Conservation (phyloP, 495 filamentous ascomycete genomes). For the Astrothelium macrocarpum region DNA sequence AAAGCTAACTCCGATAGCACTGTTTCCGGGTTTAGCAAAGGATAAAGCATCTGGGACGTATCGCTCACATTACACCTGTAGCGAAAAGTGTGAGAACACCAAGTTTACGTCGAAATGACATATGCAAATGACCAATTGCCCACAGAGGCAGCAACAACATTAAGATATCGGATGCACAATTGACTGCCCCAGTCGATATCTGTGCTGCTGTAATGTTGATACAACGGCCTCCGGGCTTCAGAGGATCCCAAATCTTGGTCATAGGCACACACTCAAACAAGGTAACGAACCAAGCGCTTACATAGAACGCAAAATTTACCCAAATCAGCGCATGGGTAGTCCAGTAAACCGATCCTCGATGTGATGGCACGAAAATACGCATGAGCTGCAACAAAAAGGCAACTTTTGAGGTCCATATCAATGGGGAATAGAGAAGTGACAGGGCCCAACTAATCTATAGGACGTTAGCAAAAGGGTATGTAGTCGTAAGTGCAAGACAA, state of each 20-base stretch:
- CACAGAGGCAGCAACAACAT: neutral
- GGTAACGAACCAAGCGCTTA: neutral
- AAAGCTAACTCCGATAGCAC: neutral
- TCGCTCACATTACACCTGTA: neutral
- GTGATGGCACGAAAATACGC: neutral
- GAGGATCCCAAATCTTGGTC: neutral
- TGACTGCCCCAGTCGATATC: neutral
- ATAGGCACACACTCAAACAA: neutral
- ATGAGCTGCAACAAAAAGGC: neutral
- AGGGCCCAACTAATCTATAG: neutral
- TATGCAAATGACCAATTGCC: neutral
- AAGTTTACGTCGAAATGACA: neutral
- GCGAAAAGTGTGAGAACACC: neutral
- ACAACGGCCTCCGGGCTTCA: neutral
- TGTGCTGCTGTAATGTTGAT: neutral
- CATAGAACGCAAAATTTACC: neutral
- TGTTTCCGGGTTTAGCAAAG: too few species aligned
- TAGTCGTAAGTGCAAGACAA: neutral
- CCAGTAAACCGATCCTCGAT: neutral
- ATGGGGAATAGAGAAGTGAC: neutral
- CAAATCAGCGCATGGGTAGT: neutral
- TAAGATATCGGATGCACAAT: neutral
- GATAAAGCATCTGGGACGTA: neutral
- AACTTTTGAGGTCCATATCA: neutral
- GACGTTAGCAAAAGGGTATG: neutral